phyloP scores from a whole-genome alignment of 257 asterid species.

The Jaltomata sinuosa region DNA sequence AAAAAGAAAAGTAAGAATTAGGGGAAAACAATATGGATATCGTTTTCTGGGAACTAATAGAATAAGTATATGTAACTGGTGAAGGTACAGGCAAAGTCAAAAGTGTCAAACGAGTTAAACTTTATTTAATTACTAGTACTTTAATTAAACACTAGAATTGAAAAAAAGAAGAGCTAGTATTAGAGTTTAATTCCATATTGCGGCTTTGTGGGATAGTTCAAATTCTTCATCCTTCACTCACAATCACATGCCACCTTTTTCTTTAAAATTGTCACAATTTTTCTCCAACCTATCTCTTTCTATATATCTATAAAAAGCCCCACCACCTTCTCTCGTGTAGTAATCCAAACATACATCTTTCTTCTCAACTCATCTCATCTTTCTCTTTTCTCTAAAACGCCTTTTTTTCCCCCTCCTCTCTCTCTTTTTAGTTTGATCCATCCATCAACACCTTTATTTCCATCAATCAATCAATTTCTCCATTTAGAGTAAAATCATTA shows the following conservation, averaged over 20 bases:
- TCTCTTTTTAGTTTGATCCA: not conserved
- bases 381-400: not conserved
- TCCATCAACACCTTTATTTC: not conserved
- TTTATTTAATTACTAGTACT: not conserved
- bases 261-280: not conserved
- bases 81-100: not conserved
- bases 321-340: conserved; percentile 11
- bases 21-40: not conserved
- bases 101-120: not conserved
- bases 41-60: not conserved
- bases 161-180: not conserved
- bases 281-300: not conserved
- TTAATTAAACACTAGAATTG: not conserved
- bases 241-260: not conserved
- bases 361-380: not conserved
- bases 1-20: not conserved
- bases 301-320: conserved; percentile 7
- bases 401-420: not conserved
- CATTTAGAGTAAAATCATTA: not conserved
- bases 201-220: not conserved
- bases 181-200: not conserved
- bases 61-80: not conserved
- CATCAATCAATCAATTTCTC: not conserved
- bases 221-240: not conserved
- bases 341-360: not conserved